Percentiles rank a stretch among this genome's conserved stretches.
Evolutionary conservation across 306 rosid species (phyloP).

Genomic region (Fragaria vesca): DNA sequence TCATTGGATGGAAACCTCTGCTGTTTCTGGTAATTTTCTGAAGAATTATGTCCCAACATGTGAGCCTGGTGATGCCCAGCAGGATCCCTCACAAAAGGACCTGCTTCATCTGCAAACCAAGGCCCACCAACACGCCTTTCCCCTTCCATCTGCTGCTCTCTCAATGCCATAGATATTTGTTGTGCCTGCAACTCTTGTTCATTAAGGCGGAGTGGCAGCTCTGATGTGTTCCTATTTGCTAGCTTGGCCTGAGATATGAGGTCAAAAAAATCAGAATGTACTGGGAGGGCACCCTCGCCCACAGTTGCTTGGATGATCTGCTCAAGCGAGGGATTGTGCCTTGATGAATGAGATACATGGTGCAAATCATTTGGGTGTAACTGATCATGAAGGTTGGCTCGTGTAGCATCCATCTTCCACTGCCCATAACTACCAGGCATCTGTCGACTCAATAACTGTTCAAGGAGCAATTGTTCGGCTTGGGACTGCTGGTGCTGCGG

Average conservation of each 20-base stretch:
- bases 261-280: conserved; percentile 54
- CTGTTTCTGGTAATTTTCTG: conserved; percentile 56
- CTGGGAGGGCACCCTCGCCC: conserved; percentile 47
- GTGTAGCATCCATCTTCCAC: conserved; percentile 43
- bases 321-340: conserved; percentile 56
- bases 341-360: conserved; percentile 45
- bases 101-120: conserved; percentile 49
- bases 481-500: conserved; percentile 64
- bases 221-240: conserved; percentile 46
- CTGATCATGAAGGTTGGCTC: conserved; percentile 53
- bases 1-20: conserved; percentile 52
- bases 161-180: conserved; percentile 54
- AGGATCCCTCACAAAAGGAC: conserved; percentile 50
- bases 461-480: conserved; percentile 51
- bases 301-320: conserved; percentile 57
- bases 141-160: conserved; percentile 60
- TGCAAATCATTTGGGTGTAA: conserved; percentile 51
- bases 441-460: conserved; percentile 59
- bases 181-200: conserved; percentile 58
- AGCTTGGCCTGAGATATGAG: conserved; percentile 53
- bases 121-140: conserved; percentile 55
- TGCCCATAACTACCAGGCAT: conserved; percentile 52
- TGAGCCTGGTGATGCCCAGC: conserved; percentile 47
- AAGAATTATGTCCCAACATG: conserved; percentile 42
- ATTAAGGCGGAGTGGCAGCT: conserved; percentile 51